phyloP scores from a whole-genome alignment of 108 stramenopile species.

The Cyclotella atomus region DNA sequence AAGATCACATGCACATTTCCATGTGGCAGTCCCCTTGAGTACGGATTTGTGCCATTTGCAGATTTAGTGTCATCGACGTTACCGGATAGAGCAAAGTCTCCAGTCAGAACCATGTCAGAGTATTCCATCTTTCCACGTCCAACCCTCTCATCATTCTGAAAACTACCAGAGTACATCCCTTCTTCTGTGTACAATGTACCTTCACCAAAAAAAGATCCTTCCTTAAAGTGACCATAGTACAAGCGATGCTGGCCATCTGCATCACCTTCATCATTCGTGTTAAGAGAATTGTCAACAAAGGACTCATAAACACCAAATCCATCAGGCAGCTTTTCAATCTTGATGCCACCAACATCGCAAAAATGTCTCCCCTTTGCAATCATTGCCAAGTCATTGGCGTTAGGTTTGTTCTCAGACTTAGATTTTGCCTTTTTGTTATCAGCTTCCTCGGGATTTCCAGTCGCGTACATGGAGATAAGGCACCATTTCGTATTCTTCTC shows the following conservation, averaged over 20 bases:
- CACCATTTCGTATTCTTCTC: conserved; percentile 24
- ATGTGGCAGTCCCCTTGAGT: conserved; percentile 19
- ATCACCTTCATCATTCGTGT: conserved; percentile 4
- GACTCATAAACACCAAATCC: conserved; percentile 36
- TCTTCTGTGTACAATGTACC: conserved; percentile 19
- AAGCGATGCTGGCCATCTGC: conserved; percentile 18
- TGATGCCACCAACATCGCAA: conserved; percentile 18
- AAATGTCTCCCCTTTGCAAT: conserved; percentile 16
- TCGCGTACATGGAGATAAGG: conserved; percentile 23
- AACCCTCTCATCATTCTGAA: conserved; percentile 12
- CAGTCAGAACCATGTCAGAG: conserved; percentile 19
- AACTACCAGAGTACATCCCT: conserved; percentile 23
- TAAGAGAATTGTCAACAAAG: not conserved
- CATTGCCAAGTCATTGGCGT: not conserved
- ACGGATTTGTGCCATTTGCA: conserved; percentile 17
- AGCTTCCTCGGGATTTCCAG: not conserved
- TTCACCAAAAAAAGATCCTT: conserved; percentile 6
- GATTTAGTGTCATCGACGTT: not conserved
- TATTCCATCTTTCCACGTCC: conserved; percentile 29
- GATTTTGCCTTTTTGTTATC: not conserved
- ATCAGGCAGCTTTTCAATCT: conserved; percentile 25
- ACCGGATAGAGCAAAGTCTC: conserved; percentile 14
- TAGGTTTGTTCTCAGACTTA: not conserved
- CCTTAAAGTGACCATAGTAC: conserved; percentile 31
- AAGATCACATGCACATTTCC: conserved; percentile 22